Conservation (phyloP, 176 grass and related monocot genomes). For the Neostapfia colusana region DNA sequence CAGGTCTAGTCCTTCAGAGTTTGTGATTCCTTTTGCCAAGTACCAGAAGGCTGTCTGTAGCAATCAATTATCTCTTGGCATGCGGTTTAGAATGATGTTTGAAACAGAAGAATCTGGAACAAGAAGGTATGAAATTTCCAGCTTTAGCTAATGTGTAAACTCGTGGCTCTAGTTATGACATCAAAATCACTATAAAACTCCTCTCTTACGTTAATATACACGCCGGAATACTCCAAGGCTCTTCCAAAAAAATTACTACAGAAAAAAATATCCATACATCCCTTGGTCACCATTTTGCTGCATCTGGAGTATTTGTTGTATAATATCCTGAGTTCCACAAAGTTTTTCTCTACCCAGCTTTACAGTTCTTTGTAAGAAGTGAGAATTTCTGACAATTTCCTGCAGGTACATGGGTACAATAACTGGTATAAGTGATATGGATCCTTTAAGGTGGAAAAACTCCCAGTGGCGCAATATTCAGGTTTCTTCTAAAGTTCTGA, state of each 20-base stretch:
- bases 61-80: constrained; percentile 76
- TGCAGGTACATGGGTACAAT: constrained; percentile 83
- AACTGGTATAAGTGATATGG: constrained; percentile 72
- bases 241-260: too few species aligned
- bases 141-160: constrained; percentile 38
- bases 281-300: constrained; percentile 25
- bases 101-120: constrained; percentile 84
- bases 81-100: constrained; percentile 91
- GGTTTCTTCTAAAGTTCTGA: constrained; percentile 58
- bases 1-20: constrained; percentile 77
- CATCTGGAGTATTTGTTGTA: not conserved
- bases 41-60: constrained; percentile 70
- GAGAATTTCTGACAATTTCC: constrained; percentile 18
- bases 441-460: constrained; percentile 73
- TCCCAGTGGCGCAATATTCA: constrained; percentile 78
- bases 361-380: constrained; percentile 5
- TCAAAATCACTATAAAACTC: constrained; percentile 15
- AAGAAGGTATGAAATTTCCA: constrained; percentile 53
- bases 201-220: too few species aligned
- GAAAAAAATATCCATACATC: constrained; percentile 15
- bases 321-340: constrained; percentile 3
- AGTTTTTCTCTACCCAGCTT: constrained; percentile 7
- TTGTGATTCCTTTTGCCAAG: constrained; percentile 88
- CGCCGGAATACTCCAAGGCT: too few species aligned
- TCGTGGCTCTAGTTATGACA: not conserved